Evolutionary conservation across 805 yeast genomes (phyloP).

Genomic region (Citeromyces matritensis): DNA sequence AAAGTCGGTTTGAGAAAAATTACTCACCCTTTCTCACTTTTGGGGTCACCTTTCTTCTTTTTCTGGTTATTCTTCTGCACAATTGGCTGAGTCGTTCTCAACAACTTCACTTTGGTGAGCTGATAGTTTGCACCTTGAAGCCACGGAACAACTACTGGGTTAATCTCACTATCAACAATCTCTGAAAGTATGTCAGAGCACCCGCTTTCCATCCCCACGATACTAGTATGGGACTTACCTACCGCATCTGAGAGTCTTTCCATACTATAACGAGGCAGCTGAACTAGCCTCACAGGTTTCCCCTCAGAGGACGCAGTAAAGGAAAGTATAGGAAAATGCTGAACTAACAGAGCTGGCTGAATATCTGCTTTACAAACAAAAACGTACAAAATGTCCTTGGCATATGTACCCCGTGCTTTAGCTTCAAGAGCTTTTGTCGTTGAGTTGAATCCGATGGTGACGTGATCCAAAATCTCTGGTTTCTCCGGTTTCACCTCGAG

Average conservation of each 20-base stretch:
- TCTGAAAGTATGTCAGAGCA: conserved; percentile 5
- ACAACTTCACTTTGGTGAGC: conserved; percentile 22
- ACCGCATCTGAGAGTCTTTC: conserved; percentile 15
- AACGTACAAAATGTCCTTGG: conserved; percentile 18
- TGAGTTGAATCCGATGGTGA: conserved; percentile 38
- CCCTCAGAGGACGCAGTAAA: conserved; percentile 22
- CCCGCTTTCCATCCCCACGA: conserved; percentile 21
- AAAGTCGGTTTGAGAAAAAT: too few species aligned
- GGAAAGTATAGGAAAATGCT: conserved; percentile 43
- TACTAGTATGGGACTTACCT: conserved; percentile 13
- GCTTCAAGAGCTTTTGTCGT: conserved; percentile 30
- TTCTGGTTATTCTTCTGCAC: conserved; percentile 12
- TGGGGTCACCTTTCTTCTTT: conserved; percentile 4
- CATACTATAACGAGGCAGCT: conserved; percentile 34
- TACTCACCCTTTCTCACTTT: conserved; percentile 1
- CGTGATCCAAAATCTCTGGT: conserved; percentile 11
- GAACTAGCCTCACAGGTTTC: conserved; percentile 36
- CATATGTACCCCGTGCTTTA: conserved; percentile 16
- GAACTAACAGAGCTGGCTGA: conserved; percentile 29
- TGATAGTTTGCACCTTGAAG: conserved; percentile 16
- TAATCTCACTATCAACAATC: conserved; percentile 15
- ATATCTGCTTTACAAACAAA: conserved; percentile 51
- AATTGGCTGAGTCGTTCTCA: conserved; percentile 31
- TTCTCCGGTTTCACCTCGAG: conserved; percentile 6
- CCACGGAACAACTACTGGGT: conserved; percentile 26